Evolutionary conservation across 2,329 filamentous ascomycete genomes (phyloP), one percentile per base, ranked within the genome.

Genomic region (Fusarium vanettenii): DNA sequence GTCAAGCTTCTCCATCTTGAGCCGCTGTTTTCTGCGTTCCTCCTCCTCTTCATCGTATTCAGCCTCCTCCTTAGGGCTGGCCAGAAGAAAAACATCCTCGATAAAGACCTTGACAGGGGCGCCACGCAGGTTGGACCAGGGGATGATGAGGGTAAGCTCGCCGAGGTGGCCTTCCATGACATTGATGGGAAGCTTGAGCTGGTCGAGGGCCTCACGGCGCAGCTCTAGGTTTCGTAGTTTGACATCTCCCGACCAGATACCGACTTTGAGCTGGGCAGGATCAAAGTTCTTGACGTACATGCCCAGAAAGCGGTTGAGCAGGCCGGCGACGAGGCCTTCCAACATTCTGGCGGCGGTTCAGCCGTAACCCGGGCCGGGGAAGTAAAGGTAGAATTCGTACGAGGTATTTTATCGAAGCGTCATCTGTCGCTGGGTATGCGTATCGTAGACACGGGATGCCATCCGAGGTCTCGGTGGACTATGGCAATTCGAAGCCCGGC

Each of bases 271-370:
- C 87, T 99, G 97, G 80, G 95, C 93, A 64, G 97, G 95, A 84
- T 99, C 97, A 83, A 99, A 99, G 86, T 99, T 98, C 89, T 97
- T 95, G 85, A 99, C 96, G 85, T 99, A 99, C 93, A 98, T 98
- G 89, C 97, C 97, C 91, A 99, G 87, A 86, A 99, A 98, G 87
- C 97, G 94, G 88, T 99, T 99, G 79, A 99, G 92, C 88, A 99
- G 89, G 85, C 96, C 97, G 79, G 97, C 95, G 75, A 98, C 97
- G 79, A 99, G 89, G 78, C 95, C 94, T 90, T 99, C 97, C 86
- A 99, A 91, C 97, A 99, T 99, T 80, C 83, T 89, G 88, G 86
- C 83, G 83, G 83, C 79, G 78, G 81, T 83, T 82, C 82, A 87
- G 91, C 89, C 93, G 90, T 95, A 81, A 93, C 91, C 93, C 93